These are phyloP conservation scores for Penicillium bovifimosum DNA, from an alignment of 495 filamentous ascomycete genomes.

Conservation along the genomic window DNA sequence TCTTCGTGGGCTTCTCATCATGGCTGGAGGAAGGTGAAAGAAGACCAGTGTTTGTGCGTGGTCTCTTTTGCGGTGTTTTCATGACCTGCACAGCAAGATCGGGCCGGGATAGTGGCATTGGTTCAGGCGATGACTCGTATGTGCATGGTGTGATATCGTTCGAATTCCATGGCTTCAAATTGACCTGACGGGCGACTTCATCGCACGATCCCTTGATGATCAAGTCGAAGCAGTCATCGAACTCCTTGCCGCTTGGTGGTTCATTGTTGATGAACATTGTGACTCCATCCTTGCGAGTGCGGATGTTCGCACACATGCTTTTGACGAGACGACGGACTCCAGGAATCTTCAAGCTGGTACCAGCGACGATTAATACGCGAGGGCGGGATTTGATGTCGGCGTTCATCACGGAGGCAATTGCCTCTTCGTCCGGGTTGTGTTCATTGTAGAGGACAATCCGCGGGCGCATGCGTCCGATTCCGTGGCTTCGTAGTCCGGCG, in stretches of 20 bases:
- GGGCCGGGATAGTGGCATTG: slow-evolving; percentile 22
- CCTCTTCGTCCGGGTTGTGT: slow-evolving; percentile 90
- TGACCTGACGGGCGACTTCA: slow-evolving; percentile 70
- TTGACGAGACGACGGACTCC: slow-evolving; percentile 83
- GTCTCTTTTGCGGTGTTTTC: slow-evolving; percentile 34
- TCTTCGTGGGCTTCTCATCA: slow-evolving; percentile 31
- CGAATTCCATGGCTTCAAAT: slow-evolving; percentile 59
- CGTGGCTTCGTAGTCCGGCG: slow-evolving; percentile 89
- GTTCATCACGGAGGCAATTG: slow-evolving; percentile 83
- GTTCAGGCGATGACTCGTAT: slow-evolving; percentile 17
- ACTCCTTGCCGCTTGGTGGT: slow-evolving; percentile 72
- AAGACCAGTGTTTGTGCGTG: slow-evolving; percentile 42
- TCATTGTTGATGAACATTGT: slow-evolving; percentile 94
- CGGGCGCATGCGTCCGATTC: slow-evolving; percentile 82
- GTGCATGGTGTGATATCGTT: slow-evolving; percentile 45
- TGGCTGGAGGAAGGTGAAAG: slow-evolving; percentile 57
- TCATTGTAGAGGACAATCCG: slow-evolving; percentile 98
- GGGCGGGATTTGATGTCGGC: slow-evolving; percentile 79
- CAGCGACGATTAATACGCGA: slow-evolving; percentile 89
- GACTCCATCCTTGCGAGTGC: slow-evolving; percentile 77
- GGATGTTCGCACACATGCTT: slow-evolving; percentile 79
- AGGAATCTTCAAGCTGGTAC: slow-evolving; percentile 91
- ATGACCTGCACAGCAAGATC: slow-evolving; percentile 37
- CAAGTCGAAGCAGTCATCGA: slow-evolving; percentile 88
- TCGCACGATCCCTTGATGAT: slow-evolving; percentile 85